Percentiles rank a stretch among this genome's conserved stretches.
Evolutionary conservation across 495 filamentous ascomycete genomes (phyloP).

Genomic region (Penicillium coprophilum): DNA sequence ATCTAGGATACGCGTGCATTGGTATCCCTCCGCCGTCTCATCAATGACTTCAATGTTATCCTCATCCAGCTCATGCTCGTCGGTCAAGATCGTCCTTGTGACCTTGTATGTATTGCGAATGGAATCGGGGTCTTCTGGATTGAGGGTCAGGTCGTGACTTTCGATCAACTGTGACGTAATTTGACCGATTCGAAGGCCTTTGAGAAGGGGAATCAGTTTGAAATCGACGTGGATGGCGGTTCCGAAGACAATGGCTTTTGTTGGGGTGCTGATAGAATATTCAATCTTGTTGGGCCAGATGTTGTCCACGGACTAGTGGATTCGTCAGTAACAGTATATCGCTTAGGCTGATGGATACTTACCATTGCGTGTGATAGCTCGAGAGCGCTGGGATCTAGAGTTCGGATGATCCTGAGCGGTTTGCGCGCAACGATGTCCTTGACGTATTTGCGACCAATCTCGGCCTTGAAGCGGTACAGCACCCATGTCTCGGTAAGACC

Average conservation of each 20-base stretch:
- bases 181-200: constrained; percentile 78
- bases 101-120: constrained; percentile 58
- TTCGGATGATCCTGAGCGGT: constrained; percentile 83
- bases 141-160: constrained; percentile 64
- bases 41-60: constrained; percentile 66
- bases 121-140: constrained; percentile 49
- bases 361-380: constrained; percentile 87
- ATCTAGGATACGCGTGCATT: constrained; percentile 63
- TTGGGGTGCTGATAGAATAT: constrained; percentile 84
- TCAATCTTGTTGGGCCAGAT: constrained; percentile 94
- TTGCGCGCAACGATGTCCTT: constrained; percentile 77
- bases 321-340: constrained; percentile 15
- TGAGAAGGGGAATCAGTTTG: constrained; percentile 76
- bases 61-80: constrained; percentile 60
- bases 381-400: constrained; percentile 73
- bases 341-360: constrained; percentile 16
- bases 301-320: constrained; percentile 71
- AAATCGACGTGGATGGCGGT: constrained; percentile 78
- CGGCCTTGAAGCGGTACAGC: constrained; percentile 85
- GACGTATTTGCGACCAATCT: constrained; percentile 74
- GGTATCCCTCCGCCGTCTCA: constrained; percentile 75
- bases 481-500: constrained; percentile 78
- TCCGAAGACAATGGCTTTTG: constrained; percentile 88
- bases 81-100: constrained; percentile 59
- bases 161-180: constrained; percentile 76